Evolutionary conservation across 225 moss, liverwort and hornwort species (phyloP).

Genomic region (Physcomitrellopsis africana): DNA sequence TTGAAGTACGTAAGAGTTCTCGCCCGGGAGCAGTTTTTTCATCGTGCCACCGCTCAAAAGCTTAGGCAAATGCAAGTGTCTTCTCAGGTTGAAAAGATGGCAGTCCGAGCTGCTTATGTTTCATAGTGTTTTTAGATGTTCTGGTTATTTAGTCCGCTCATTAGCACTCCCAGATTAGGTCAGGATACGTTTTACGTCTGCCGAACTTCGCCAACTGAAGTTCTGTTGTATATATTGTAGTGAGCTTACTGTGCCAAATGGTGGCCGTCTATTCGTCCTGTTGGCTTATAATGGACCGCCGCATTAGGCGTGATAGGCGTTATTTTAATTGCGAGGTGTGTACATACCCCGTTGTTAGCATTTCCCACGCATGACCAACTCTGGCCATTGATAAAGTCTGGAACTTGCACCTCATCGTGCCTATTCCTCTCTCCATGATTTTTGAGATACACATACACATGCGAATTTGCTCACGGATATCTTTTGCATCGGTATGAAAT

Average conservation of each 20-base stretch:
- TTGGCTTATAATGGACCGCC: constrained; percentile 19
- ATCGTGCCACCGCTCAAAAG: constrained; percentile 81
- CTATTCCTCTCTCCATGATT: constrained; percentile 4
- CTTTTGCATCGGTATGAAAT: neutral
- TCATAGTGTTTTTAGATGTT: constrained; percentile 41
- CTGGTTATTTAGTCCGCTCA: constrained; percentile 8
- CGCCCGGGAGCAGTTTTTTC: constrained; percentile 88
- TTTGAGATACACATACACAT: constrained; percentile 3
- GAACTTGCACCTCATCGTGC: constrained; percentile 3
- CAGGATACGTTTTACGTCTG: constrained; percentile 14
- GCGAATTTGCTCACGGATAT: neutral
- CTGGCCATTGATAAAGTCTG: constrained; percentile 34
- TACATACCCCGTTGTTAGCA: constrained; percentile 26
- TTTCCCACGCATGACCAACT: constrained; percentile 24
- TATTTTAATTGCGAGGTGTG: constrained; percentile 30
- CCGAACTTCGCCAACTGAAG: constrained; percentile 11
- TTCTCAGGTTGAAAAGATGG: constrained; percentile 81
- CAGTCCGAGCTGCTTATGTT: constrained; percentile 72
- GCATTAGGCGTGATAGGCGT: constrained; percentile 26
- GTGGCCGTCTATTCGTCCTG: constrained; percentile 28
- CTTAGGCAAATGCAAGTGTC: constrained; percentile 78
- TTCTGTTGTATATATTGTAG: constrained; percentile 40
- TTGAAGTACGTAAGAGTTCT: constrained; percentile 95
- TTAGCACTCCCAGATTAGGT: constrained; percentile 17
- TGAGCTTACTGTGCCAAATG: constrained; percentile 22